Conservation (phyloP, 179 eudicot species). For the Spergularia azorica region DNA sequence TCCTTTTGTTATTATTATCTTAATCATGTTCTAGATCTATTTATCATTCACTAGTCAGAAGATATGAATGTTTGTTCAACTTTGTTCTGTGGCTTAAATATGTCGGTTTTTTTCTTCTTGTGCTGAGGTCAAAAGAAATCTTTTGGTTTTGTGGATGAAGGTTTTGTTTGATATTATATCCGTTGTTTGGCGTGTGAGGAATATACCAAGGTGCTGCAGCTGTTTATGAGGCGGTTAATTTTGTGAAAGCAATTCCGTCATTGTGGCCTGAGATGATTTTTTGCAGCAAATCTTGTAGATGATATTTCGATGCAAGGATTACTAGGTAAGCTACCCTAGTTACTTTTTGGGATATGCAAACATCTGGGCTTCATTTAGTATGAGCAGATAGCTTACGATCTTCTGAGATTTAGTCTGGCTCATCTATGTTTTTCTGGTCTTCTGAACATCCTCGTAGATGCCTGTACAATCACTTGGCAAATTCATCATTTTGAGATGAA, state of each 20-base stretch:
- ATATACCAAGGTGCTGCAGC: background rate
- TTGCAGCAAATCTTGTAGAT: constrained; percentile 15
- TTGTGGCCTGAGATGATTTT: constrained; percentile 18
- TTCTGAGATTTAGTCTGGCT: background rate
- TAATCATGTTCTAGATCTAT: background rate
- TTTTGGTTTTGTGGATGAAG: constrained; percentile 1
- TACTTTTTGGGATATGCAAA: background rate
- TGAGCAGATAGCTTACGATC: constrained; percentile 2
- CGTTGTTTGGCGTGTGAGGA: background rate
- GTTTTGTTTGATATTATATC: background rate
- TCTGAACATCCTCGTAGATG: constrained; percentile 2
- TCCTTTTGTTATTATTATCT: background rate
- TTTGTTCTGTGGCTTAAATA: no score
- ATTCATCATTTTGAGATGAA: background rate
- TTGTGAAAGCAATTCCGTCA: background rate
- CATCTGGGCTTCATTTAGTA: background rate
- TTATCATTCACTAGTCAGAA: background rate
- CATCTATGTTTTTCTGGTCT: background rate
- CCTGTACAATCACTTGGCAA: background rate
- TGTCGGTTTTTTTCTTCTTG: no score
- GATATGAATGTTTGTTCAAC: background rate
- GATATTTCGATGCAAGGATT: constrained; percentile 23
- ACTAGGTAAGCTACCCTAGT: constrained; percentile 23
- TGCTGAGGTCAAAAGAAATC: background rate
- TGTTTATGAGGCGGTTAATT: constrained; percentile 6